Base-by-base conservation (phyloP, 768 basidiomycete species). In the Cantharellus cinnabarinus region DNA sequence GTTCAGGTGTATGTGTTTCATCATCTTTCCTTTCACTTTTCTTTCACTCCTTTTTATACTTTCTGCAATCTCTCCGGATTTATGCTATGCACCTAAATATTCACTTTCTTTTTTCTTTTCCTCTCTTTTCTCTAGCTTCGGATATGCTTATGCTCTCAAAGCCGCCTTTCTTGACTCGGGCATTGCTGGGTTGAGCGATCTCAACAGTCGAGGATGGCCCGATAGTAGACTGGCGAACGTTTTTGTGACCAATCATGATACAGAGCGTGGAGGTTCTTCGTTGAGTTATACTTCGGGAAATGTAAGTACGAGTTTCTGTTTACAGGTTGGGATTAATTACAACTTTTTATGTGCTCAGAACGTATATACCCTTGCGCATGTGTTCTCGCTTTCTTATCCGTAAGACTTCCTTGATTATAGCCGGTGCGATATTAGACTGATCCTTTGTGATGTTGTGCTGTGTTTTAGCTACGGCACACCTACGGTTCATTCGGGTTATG, bases 231-330 rank as follows among this genome's bases (percentile, higher is more conserved):
- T 65, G 14, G 81, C 82, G 0, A 84, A 83, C 62, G 75, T 79
- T 4, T 83, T 83, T 60, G 80, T 83, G 60, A 71, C 77, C 0
- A 82, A 84, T 63, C 83, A 84, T 60, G 83, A 84, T 63, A 84
- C 82, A 0, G 83, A 84, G 66, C 70, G 83, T 41, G 74, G 73
- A 61, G 52, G 71, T 63, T 3, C 34, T 40, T 41, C 3, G n/a
- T 7, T 37, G 3, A 56, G 34, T 4, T 3, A 2, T 59, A 59
- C 3, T n/a, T 34, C 37, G n/a, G 10, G 34, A 2, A 7, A 29
- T 3, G 4, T 34, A 35, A 44, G 4, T 50, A 40, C 58, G 44
- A 37, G 3, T 37, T 44, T 5, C 34, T 34, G 5, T 61, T 0
- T 37, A 34, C 5, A 2, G 4, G 3, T 53, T 1, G 74, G 80